Base-by-base conservation (phyloP, 345 rosid species). In the Eucalyptus grandis region DNA sequence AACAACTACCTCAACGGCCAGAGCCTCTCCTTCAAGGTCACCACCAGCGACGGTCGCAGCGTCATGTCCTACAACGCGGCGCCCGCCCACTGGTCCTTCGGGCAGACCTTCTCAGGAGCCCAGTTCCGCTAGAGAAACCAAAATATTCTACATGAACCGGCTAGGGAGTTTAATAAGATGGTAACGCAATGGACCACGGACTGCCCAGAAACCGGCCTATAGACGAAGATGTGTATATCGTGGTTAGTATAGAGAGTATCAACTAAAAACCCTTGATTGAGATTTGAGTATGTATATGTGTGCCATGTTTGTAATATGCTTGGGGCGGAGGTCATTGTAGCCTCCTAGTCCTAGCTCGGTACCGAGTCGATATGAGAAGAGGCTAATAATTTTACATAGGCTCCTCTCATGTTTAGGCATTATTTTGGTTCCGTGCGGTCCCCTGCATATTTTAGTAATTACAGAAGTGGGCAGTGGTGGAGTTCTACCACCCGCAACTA, bases 81-180 rank as follows among this genome's bases (percentile, higher is more conserved):
- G 19, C 94, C 94, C 4, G 90, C 94, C 26, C 90, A 94, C 37
- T 95, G 97, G 97, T 95, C 96, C 87, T 95, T 95, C 11, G 97
- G 97, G 24, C 96, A 92, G 92, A 95, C 97, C 85, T 95, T 93
- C 90, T 14, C 94, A 5, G 96, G 97, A 19, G 90, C 86, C 22
- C 95, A 95, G 88, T 88, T 93, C 90, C 93, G 90, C 80, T 94
- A 91, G 90, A 85, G 26, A 53, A 15, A 77, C 26, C 81, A 17
- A 34, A 37, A 37, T 72, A 21, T 72, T n/a, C 81, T 21, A 3
- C 27, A n/a, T 7, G 13, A 40, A 37, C 47, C 27, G 27, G 47
- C 83, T 77, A 77, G 83, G 47, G 47, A 53, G 2, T 40, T 8
- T 5, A 77, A 37, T 77, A 77, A 77, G 44, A 69, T 6, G 26